phyloP scores from a whole-genome alignment of 352 stramenopile species.

The Phytophthora syringae region DNA sequence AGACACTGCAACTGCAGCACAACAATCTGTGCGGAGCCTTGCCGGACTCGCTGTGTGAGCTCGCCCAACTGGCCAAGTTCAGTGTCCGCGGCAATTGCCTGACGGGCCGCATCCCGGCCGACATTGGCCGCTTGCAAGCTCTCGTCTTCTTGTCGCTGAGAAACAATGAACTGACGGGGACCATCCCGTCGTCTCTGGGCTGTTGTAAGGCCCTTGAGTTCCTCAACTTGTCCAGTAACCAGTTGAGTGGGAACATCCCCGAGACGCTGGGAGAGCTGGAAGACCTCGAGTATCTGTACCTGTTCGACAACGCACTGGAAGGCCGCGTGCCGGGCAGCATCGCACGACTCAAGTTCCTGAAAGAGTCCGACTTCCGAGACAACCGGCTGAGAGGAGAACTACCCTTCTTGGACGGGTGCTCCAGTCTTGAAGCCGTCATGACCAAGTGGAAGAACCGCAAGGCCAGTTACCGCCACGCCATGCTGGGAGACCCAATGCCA shows the following conservation, averaged over 20 bases:
- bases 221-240: slow-evolving; percentile 87
- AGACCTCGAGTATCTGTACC: slow-evolving; percentile 84
- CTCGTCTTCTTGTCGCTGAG: slow-evolving; percentile 87
- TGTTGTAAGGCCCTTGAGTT: slow-evolving; percentile 83
- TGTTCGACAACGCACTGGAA: slow-evolving; percentile 87
- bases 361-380: slow-evolving; percentile 82
- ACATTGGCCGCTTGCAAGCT: slow-evolving; percentile 70
- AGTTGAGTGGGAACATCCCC: slow-evolving; percentile 73
- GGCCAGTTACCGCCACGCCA: slow-evolving; percentile 75
- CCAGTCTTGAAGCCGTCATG: slow-evolving; percentile 79
- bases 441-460: slow-evolving; percentile 88
- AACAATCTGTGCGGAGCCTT: slow-evolving; percentile 77
- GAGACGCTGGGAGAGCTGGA: slow-evolving; percentile 74
- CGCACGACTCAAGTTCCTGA: slow-evolving; percentile 78
- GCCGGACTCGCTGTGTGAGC: slow-evolving; percentile 53
- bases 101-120: slow-evolving; percentile 57
- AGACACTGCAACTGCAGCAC: slow-evolving; percentile 83
- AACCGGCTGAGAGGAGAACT: slow-evolving; percentile 76
- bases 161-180: slow-evolving; percentile 78
- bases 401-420: slow-evolving; percentile 83
- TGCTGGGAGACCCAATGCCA: slow-evolving; percentile 73
- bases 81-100: slow-evolving; percentile 85
- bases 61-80: slow-evolving; percentile 73
- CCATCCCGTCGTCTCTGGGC: slow-evolving; percentile 74
- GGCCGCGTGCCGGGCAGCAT: slow-evolving; percentile 70